Evolutionary conservation across 139 green algal genomes (phyloP).

Genomic region (Chloropicon primus): DNA sequence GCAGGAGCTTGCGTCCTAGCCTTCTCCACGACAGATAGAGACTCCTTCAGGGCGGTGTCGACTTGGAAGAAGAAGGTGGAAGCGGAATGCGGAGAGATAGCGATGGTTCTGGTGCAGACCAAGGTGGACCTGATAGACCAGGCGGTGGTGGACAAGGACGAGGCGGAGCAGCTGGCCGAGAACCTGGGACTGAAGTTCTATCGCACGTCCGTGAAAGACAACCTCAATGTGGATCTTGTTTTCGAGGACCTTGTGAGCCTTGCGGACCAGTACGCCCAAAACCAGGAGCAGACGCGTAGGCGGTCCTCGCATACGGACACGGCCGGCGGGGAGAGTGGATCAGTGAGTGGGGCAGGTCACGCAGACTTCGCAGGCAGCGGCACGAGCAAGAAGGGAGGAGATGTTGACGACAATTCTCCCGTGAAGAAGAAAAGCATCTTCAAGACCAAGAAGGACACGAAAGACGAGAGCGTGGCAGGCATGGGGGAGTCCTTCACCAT

Average conservation of each 20-base stretch:
- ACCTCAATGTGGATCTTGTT: constrained; percentile 42
- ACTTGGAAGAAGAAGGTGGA: constrained; percentile 48
- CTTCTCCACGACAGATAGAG: constrained; percentile 57
- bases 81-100: constrained; percentile 42
- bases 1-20: constrained; percentile 38
- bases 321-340: constrained; percentile 27
- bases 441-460: neutral
- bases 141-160: constrained; percentile 30
- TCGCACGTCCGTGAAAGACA: constrained; percentile 58
- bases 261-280: neutral
- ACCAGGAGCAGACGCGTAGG: neutral
- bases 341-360: constrained; percentile 40
- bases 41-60: constrained; percentile 46
- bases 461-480: neutral
- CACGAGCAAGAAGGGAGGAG: constrained; percentile 14
- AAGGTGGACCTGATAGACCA: constrained; percentile 56
- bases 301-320: neutral
- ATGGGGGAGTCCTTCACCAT: neutral
- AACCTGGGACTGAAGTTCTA: constrained; percentile 48
- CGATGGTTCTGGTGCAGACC: constrained; percentile 58
- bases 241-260: neutral
- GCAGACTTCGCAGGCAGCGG: neutral
- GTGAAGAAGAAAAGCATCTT: neutral
- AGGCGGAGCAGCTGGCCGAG: constrained; percentile 42
- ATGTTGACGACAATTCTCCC: neutral